Evolutionary conservation across 345 rosid genomes (phyloP).

Genomic region (Cochlearia excelsa): DNA sequence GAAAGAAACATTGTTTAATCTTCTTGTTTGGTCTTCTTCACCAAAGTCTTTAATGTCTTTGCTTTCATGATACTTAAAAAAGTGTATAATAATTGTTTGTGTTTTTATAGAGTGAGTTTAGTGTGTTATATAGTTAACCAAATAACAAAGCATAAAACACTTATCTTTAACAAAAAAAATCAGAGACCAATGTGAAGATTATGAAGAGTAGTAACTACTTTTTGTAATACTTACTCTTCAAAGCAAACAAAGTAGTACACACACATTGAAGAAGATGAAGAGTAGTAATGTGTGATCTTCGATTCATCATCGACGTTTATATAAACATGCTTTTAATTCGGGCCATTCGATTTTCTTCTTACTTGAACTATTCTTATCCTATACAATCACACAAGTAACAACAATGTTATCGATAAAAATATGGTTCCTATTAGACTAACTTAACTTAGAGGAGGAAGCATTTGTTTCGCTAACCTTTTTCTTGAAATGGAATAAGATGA

Average conservation of each 20-base stretch:
- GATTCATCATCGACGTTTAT: conserved; percentile 65
- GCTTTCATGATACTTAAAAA: conserved; percentile 20
- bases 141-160: too few relatives aligned
- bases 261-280: too few relatives aligned
- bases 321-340: conserved; percentile 82
- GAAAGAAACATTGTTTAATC: conserved; percentile 46
- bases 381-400: conserved; percentile 10
- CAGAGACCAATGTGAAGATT: too few relatives aligned
- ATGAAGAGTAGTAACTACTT: too few relatives aligned
- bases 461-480: conserved; percentile 56
- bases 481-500: conserved; percentile 65
- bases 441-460: not conserved
- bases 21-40: conserved; percentile 65
- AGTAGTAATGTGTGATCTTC: too few relatives aligned
- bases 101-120: too few relatives aligned
- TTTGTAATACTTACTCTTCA: too few relatives aligned
- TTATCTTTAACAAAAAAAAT: too few relatives aligned
- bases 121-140: too few relatives aligned
- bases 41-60: conserved; percentile 59
- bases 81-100: too few relatives aligned
- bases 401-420: too few relatives aligned
- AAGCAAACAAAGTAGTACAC: too few relatives aligned
- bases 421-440: not conserved
- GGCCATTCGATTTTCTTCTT: conserved; percentile 50
- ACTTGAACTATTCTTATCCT: conserved; percentile 56